These are phyloP conservation scores for Debaryomycetaceae sp. DNA, from an alignment of 1,139 yeast species.

Conservation along the genomic window DNA sequence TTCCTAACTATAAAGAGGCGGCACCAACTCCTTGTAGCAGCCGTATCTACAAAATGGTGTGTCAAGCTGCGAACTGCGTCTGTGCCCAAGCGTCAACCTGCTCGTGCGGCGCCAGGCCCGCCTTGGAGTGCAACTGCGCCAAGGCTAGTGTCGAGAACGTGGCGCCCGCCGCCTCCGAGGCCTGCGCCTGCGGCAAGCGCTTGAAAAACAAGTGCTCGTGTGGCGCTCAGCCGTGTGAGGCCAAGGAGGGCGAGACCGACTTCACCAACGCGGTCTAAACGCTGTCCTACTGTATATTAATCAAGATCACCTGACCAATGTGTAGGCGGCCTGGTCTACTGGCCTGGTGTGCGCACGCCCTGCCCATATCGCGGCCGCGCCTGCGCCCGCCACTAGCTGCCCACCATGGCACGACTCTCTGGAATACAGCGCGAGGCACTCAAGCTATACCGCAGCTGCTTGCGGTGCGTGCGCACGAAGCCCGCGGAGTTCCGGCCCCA, in stretches of 20 bases:
- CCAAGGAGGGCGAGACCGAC: constrained; percentile 46
- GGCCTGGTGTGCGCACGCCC: too few species aligned
- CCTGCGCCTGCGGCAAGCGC: constrained; percentile 49
- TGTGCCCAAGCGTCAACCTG: constrained; percentile 49
- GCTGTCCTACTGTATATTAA: constrained; percentile 3
- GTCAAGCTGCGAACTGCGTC: constrained; percentile 42
- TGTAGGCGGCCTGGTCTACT: too few species aligned
- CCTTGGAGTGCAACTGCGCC: constrained; percentile 41
- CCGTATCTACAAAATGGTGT: constrained; percentile 25
- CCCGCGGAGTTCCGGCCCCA: constrained; percentile 43
- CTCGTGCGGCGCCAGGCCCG: constrained; percentile 47
- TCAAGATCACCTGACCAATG: too few species aligned
- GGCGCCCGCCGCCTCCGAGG: constrained; percentile 27
- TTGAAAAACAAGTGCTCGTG: constrained; percentile 38
- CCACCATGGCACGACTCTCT: constrained; percentile 40
- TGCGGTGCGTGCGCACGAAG: constrained; percentile 51
- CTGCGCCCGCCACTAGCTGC: too few species aligned
- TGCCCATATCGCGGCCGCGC: too few species aligned
- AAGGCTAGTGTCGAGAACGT: constrained; percentile 41
- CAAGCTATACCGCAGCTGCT: constrained; percentile 55
- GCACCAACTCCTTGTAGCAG: background rate
- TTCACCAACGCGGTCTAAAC: constrained; percentile 25
- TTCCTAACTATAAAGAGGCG: background rate
- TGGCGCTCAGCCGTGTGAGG: constrained; percentile 35
- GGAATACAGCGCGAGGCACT: constrained; percentile 65